Conservation (phyloP, 2,329 filamentous ascomycete species). For the Hypoxylon sp. region DNA sequence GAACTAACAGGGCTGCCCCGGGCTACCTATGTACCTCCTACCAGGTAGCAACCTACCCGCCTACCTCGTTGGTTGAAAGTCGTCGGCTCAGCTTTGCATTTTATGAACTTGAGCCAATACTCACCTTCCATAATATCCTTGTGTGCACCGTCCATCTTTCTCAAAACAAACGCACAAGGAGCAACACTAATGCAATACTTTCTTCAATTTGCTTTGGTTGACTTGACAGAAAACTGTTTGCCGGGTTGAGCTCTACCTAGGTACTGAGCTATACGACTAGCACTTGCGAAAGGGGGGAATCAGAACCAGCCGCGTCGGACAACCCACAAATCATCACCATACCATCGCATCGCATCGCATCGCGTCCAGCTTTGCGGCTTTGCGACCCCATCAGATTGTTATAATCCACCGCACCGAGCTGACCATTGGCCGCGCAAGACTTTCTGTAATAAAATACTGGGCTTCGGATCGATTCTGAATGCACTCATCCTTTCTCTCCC, state of each 20-base stretch:
- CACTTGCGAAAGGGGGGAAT: conserved; percentile 18
- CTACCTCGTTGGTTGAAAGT: background rate
- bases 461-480: conserved; percentile 25
- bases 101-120: conserved; percentile 1
- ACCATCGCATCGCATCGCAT: conserved; percentile 42
- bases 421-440: conserved; percentile 23
- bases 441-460: conserved; percentile 11
- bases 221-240: background rate
- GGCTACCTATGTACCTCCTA: background rate
- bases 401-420: conserved; percentile 14
- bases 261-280: conserved; percentile 4
- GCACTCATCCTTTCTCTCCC: conserved; percentile 25
- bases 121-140: conserved; percentile 27
- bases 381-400: conserved; percentile 31
- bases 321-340: conserved; percentile 33
- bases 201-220: background rate
- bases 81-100: conserved; percentile 1
- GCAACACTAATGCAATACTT: conserved; percentile 12
- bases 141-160: conserved; percentile 22
- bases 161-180: conserved; percentile 1
- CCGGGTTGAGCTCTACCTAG: no score
- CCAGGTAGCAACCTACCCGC: no score
- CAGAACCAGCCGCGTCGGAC: conserved; percentile 29
- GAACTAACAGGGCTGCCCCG: background rate
- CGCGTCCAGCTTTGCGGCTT: conserved; percentile 31